phyloP scores from a whole-genome alignment of 2,329 filamentous ascomycete species.

The Elsinoe batatas region DNA sequence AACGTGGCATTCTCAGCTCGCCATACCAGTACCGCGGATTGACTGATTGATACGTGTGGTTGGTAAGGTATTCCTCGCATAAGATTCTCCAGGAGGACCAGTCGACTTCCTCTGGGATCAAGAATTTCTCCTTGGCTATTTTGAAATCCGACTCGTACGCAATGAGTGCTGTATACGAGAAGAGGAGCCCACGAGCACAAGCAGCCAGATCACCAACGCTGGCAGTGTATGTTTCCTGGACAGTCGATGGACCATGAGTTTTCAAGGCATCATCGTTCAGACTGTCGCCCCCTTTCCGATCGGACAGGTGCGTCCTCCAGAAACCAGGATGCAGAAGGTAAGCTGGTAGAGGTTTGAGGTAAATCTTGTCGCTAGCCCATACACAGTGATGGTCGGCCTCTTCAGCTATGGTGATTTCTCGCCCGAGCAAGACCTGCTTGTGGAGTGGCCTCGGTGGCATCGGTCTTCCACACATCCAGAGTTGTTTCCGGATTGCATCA shows the following conservation, averaged over 20 bases:
- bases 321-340: conserved; percentile 13
- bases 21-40: conserved; percentile 17
- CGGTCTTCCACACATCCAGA: conserved; percentile 16
- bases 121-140: conserved; percentile 13
- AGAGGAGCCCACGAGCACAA: conserved; percentile 14
- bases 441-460: conserved; percentile 22
- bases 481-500: neutral
- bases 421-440: conserved; percentile 15
- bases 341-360: conserved; percentile 16
- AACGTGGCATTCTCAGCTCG: conserved; percentile 16
- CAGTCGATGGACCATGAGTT: neutral
- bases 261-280: neutral
- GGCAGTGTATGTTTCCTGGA: neutral
- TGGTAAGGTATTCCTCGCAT: neutral
- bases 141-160: conserved; percentile 15
- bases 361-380: conserved; percentile 16
- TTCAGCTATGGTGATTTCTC: conserved; percentile 15
- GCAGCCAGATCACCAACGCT: neutral
- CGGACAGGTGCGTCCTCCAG: neutral
- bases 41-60: conserved; percentile 6
- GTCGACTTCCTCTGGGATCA: conserved; percentile 9
- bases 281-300: neutral
- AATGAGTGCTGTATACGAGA: conserved; percentile 15
- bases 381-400: conserved; percentile 16
- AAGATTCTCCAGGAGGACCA: conserved; percentile 14